Conservation (phyloP, 192 early-diverging fungal genomes). For the Umbelopsis isabellina region DNA sequence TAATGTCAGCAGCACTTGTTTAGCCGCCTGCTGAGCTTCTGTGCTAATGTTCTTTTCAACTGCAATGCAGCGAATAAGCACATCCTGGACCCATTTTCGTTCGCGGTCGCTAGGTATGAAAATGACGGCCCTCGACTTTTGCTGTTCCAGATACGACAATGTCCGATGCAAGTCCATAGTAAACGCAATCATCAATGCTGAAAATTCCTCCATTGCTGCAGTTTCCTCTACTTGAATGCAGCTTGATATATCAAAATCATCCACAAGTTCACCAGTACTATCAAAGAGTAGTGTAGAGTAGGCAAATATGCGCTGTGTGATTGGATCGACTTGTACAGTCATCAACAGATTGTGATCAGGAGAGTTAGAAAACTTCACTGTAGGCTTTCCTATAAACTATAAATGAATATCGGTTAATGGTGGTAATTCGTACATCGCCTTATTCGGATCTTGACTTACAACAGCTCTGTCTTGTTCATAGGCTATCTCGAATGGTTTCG, state of each 20-base stretch:
- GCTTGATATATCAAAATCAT: neutral
- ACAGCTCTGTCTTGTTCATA: neutral
- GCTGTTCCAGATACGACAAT: neutral
- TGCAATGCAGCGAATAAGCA: constrained; percentile 1
- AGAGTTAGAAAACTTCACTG: constrained; percentile 2
- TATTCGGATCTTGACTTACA: neutral
- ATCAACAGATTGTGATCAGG: neutral
- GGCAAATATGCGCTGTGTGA: neutral
- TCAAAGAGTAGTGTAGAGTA: neutral
- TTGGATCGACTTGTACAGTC: neutral
- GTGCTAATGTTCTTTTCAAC: neutral
- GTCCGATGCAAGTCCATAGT: neutral
- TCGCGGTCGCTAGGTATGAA: neutral
- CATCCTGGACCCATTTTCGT: neutral
- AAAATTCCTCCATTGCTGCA: neutral
- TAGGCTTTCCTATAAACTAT: constrained; percentile 7
- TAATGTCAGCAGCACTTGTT: constrained; percentile 1
- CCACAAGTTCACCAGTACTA: neutral
- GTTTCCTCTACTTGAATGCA: neutral
- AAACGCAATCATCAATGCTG: neutral
- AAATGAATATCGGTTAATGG: neutral
- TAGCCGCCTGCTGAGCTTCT: neutral
- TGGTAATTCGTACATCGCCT: neutral
- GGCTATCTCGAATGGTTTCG: neutral
- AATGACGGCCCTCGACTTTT: neutral